phyloP scores from a whole-genome alignment of 345 rosid species.

The Psidium friedrichsthalianum region DNA sequence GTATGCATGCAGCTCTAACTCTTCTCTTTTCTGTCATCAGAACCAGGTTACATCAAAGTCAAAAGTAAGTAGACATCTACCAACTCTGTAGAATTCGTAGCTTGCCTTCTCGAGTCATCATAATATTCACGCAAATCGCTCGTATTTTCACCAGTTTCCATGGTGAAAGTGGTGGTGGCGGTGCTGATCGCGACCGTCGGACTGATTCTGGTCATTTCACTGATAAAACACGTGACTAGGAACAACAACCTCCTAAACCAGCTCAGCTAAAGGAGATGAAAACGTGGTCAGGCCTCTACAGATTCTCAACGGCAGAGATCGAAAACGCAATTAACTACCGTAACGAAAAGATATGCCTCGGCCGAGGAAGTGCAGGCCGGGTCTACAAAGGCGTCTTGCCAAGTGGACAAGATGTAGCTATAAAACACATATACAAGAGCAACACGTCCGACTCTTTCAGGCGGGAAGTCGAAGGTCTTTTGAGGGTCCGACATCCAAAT shows the following conservation, averaged over 20 bases:
- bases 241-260: slow-evolving; percentile 1
- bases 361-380: slow-evolving; percentile 49
- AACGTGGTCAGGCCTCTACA: slow-evolving; percentile 34
- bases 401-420: slow-evolving; percentile 48
- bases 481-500: slow-evolving; percentile 45
- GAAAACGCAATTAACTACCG: slow-evolving; percentile 36
- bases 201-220: slow-evolving; percentile 17
- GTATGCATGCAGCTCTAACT: background rate
- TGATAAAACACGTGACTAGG: slow-evolving; percentile 19
- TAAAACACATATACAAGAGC: slow-evolving; percentile 36
- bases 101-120: background rate
- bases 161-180: slow-evolving; percentile 12
- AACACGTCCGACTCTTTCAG: slow-evolving; percentile 29
- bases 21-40: slow-evolving; percentile 17
- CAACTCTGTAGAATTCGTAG: background rate
- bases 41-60: slow-evolving; percentile 21
- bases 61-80: slow-evolving; percentile 26
- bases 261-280: slow-evolving; percentile 7
- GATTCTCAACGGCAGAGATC: slow-evolving; percentile 46
- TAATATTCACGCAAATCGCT: background rate
- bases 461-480: slow-evolving; percentile 52
- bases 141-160: slow-evolving; percentile 12
- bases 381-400: slow-evolving; percentile 54
- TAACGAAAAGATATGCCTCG: slow-evolving; percentile 18
- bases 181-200: slow-evolving; percentile 5